A percentile compares a stretch with the other conserved stretches of the same genome.
These are phyloP conservation scores for Penicillium paradoxum DNA, from an alignment of 495 filamentous ascomycete genomes.

Conservation along the genomic window DNA sequence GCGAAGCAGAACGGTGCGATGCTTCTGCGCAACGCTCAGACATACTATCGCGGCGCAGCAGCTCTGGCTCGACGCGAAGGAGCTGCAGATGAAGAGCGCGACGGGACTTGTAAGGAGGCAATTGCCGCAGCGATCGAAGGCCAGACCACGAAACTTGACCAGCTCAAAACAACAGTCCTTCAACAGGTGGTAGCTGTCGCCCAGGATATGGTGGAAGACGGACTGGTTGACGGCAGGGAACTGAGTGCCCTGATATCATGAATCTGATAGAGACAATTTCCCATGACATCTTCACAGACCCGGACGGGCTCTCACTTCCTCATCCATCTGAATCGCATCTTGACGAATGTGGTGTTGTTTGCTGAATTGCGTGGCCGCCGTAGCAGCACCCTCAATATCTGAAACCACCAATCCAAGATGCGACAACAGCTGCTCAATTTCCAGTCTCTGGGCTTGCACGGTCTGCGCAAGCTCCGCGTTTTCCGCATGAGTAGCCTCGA, in stretches of 20 bases:
- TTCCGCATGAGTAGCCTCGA: conserved; percentile 57
- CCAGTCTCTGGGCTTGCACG: conserved; percentile 61
- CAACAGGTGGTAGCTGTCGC: conserved; percentile 34
- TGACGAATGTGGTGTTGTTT: conserved; percentile 37
- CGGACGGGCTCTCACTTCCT: conserved; percentile 32
- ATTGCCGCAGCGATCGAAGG: conserved; percentile 42
- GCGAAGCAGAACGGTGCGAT: conserved; percentile 44
- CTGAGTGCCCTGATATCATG: conserved; percentile 37
- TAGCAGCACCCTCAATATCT: conserved; percentile 64
- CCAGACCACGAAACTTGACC: conserved; percentile 35
- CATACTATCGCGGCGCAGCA: conserved; percentile 59
- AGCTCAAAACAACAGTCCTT: conserved; percentile 28
- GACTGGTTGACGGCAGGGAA: conserved; percentile 34
- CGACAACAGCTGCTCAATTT: conserved; percentile 64
- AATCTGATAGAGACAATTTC: conserved; percentile 4
- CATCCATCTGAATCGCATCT: conserved; percentile 41
- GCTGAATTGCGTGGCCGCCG: conserved; percentile 40
- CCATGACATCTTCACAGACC: conserved; percentile 16
- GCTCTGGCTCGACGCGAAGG: conserved; percentile 42
- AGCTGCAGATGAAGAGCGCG: conserved; percentile 39
- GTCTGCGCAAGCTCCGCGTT: conserved; percentile 60
- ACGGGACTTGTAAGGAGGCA: conserved; percentile 43
- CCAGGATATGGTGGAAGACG: conserved; percentile 49
- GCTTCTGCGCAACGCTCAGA: conserved; percentile 57
- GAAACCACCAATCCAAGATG: conserved; percentile 61